These are phyloP conservation scores for Nephromyces sp. DNA, from an alignment of 169 alveolate species.

Conservation along the genomic window DNA sequence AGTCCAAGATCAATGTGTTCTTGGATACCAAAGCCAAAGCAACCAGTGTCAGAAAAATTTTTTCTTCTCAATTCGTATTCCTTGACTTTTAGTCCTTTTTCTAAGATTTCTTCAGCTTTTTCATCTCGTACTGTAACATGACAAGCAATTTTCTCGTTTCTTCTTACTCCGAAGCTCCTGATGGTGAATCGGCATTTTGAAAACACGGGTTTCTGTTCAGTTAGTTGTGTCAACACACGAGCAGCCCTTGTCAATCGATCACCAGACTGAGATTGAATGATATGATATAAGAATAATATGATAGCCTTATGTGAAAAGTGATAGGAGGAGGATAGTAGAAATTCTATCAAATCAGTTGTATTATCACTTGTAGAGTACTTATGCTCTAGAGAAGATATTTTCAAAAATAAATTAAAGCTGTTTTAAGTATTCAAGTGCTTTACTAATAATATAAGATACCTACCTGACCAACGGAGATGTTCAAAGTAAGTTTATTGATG, in stretches of 20 bases:
- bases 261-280: conserved; percentile 68
- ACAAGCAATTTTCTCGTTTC: conserved; percentile 97
- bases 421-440: too few relatives aligned
- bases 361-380: background rate
- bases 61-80: conserved; percentile 93
- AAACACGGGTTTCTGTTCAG: conserved; percentile 96
- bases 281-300: background rate
- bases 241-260: conserved; percentile 98
- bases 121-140: conserved; percentile 97
- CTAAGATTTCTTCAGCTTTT: conserved; percentile 96
- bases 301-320: background rate
- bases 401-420: background rate
- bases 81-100: conserved; percentile 97
- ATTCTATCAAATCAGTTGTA: background rate
- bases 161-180: conserved; percentile 93
- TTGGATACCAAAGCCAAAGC: conserved; percentile 98
- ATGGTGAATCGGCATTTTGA: conserved; percentile 89
- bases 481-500: conserved; percentile 92
- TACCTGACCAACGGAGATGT: conserved; percentile 97
- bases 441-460: too few relatives aligned
- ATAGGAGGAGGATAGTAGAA: background rate
- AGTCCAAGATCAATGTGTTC: conserved; percentile 99
- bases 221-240: conserved; percentile 93
- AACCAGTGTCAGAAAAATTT: conserved; percentile 91
- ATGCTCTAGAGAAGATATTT: background rate